phyloP scores from a whole-genome alignment of 805 yeast species.

The Ogataea pilisensis region DNA sequence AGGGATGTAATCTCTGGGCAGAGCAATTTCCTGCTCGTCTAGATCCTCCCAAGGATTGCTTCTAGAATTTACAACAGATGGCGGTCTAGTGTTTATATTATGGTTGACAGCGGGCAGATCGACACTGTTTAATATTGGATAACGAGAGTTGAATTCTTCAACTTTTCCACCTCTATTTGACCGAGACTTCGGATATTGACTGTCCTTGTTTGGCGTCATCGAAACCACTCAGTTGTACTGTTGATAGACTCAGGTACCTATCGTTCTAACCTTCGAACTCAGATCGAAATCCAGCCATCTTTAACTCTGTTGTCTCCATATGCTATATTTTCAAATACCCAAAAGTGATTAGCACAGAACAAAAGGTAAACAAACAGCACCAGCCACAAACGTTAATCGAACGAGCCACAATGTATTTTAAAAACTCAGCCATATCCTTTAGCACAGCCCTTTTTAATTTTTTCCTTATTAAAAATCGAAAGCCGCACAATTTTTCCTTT shows the following conservation, averaged over 20 bases:
- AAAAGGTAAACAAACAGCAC: not conserved
- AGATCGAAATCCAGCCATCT: too few species aligned
- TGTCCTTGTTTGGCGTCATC: not conserved
- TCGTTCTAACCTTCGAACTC: not conserved
- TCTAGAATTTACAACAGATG: not conserved
- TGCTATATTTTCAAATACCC: too few species aligned
- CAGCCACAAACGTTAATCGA: not conserved
- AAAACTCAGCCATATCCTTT: not conserved
- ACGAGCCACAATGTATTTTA: not conserved
- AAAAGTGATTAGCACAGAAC: too few species aligned
- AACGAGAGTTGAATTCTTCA: not conserved
- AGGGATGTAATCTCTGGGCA: constrained; percentile 8
- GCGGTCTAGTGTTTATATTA: not conserved
- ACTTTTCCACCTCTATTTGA: not conserved
- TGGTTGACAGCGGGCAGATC: not conserved
- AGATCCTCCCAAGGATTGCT: constrained; percentile 10
- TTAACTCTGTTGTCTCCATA: too few species aligned
- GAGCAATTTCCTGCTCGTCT: constrained; percentile 1
- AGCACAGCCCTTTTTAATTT: too few species aligned
- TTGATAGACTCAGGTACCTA: not conserved
- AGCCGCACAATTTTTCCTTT: too few species aligned
- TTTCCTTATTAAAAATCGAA: too few species aligned
- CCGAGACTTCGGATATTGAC: not conserved
- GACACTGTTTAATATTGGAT: not conserved
- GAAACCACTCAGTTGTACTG: not conserved